Evolutionary conservation across 106 monocot genomes (phyloP).

Genomic region (Dendrobium officinale): DNA sequence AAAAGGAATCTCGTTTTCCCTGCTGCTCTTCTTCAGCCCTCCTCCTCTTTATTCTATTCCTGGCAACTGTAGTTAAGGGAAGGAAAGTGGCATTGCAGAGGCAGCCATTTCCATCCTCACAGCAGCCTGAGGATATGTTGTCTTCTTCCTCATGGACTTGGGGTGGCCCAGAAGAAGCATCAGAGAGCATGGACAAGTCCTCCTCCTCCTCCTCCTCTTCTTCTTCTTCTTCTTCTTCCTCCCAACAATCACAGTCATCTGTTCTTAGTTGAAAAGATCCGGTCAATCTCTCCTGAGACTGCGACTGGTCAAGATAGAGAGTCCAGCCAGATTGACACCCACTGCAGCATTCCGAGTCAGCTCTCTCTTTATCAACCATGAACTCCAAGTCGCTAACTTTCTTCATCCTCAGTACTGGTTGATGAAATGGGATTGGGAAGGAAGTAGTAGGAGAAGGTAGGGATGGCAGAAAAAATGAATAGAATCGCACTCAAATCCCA

Average conservation of each 20-base stretch:
- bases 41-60: constrained; percentile 30
- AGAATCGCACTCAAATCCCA: constrained; percentile 37
- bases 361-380: constrained; percentile 6
- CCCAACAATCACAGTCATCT: neutral
- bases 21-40: constrained; percentile 20
- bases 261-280: neutral
- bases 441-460: neutral
- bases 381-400: neutral
- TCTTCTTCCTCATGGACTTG: constrained; percentile 31
- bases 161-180: constrained; percentile 94
- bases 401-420: constrained; percentile 9
- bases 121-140: neutral
- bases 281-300: constrained; percentile 19
- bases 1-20: neutral
- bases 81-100: constrained; percentile 10
- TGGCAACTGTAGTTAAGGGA: neutral
- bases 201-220: constrained; percentile 34
- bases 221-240: constrained; percentile 32
- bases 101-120: neutral
- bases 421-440: neutral
- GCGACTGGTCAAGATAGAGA: constrained; percentile 61
- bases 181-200: constrained; percentile 88
- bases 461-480: constrained; percentile 9
- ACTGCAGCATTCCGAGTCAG: constrained; percentile 62
- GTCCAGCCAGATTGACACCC: constrained; percentile 96